These are phyloP conservation scores for Mrakia gelida DNA, from an alignment of 768 basidiomycete species.

Conservation along the genomic window DNA sequence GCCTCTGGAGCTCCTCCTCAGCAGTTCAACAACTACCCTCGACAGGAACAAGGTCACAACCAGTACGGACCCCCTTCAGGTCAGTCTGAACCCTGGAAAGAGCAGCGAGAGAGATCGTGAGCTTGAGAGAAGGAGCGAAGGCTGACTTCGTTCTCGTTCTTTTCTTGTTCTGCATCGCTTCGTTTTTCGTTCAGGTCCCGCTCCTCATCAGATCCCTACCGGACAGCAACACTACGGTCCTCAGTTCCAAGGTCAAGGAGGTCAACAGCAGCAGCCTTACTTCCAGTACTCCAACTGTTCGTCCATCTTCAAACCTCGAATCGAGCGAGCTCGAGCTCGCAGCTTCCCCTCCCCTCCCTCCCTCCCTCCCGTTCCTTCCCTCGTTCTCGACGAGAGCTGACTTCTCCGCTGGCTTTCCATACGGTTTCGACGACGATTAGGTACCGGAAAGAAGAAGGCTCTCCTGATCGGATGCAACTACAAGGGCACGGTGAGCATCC, in stretches of 20 bases:
- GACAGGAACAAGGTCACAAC: constrained; percentile 20
- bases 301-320: no score
- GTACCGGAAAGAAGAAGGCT: constrained; percentile 70
- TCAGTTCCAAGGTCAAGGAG: constrained; percentile 48
- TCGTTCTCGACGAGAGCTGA: no score
- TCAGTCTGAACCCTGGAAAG: background rate
- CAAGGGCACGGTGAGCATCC: background rate
- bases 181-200: background rate
- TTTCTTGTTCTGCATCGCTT: background rate
- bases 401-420: no score
- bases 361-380: no score
- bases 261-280: constrained; percentile 54
- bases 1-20: constrained; percentile 3
- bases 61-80: constrained; percentile 2
- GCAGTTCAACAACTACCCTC: background rate
- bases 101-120: background rate
- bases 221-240: constrained; percentile 63
- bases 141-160: no score
- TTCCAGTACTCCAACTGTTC: constrained; percentile 88
- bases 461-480: constrained; percentile 59
- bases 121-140: background rate
- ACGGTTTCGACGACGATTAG: no score
- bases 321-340: no score
- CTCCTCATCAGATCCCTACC: constrained; percentile 36
- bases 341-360: no score